These are phyloP conservation scores for Fusarium mexicanum DNA, from an alignment of 2,329 filamentous ascomycete species.

Conservation along the genomic window DNA sequence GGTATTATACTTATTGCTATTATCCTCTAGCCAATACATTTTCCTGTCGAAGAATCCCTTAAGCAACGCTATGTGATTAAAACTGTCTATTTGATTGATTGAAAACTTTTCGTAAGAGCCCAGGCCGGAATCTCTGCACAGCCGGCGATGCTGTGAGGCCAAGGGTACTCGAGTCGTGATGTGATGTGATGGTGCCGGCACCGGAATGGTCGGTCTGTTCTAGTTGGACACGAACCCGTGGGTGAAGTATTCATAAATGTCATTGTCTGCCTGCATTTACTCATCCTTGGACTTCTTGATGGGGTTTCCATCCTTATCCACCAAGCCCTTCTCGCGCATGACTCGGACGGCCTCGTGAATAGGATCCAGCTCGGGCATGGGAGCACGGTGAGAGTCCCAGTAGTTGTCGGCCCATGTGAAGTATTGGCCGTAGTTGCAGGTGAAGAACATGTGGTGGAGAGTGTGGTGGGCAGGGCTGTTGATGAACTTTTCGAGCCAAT, in stretches of 20 bases:
- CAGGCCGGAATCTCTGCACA: constrained; percentile 12
- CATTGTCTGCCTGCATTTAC: constrained; percentile 13
- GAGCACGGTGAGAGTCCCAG: constrained; percentile 56
- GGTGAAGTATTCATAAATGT: not conserved
- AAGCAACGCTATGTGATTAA: constrained; percentile 35
- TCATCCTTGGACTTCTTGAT: constrained; percentile 47
- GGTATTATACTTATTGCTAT: constrained; percentile 41
- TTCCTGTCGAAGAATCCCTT: constrained; percentile 37
- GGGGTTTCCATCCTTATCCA: constrained; percentile 55
- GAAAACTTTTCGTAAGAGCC: constrained; percentile 30
- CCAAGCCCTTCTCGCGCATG: constrained; percentile 56
- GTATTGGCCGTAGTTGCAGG: constrained; percentile 60
- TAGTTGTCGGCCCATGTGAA: constrained; percentile 59
- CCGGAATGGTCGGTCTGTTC: constrained; percentile 22
- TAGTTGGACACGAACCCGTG: not conserved
- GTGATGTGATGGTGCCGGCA: constrained; percentile 32
- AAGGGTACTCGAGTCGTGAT: constrained; percentile 12
- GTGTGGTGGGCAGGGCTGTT: constrained; percentile 61
- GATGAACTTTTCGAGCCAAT: constrained; percentile 58
- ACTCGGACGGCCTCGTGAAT: constrained; percentile 55
- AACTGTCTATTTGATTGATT: constrained; percentile 27
- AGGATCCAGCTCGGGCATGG: constrained; percentile 55
- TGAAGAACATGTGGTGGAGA: constrained; percentile 61
- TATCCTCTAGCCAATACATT: constrained; percentile 46
- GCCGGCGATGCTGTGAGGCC: constrained; percentile 7